A percentile compares a stretch with the other conserved stretches of the same genome.
Conservation (phyloP, 1,284 basidiomycete genomes). For the Somion occarium region DNA sequence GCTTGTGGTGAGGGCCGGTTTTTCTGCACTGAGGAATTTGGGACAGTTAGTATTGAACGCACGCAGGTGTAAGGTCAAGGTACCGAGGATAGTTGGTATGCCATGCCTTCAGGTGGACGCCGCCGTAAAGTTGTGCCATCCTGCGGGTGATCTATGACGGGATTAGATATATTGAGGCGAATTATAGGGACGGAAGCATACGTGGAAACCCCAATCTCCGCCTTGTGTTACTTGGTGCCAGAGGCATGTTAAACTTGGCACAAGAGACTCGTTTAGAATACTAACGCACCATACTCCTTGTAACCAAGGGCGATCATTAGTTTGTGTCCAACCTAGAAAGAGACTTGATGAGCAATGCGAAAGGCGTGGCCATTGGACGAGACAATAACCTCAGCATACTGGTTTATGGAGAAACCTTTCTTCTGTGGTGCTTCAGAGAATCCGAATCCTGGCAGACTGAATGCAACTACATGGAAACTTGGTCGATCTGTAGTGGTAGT, state of each 20-base stretch:
- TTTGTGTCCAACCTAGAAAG: conserved; percentile 34
- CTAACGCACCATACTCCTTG: conserved; percentile 36
- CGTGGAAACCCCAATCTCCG: conserved; percentile 39
- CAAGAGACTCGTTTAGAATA: not conserved
- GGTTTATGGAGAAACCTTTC: conserved; percentile 27
- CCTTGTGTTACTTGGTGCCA: conserved; percentile 34
- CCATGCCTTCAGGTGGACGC: conserved; percentile 32
- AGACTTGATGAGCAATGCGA: not conserved
- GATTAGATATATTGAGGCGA: not conserved
- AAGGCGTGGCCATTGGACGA: not conserved
- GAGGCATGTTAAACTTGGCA: conserved; percentile 12
- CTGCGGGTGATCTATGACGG: conserved; percentile 23
- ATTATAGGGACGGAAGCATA: not conserved
- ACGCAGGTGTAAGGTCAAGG: conserved; percentile 2
- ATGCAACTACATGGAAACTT: conserved; percentile 53
- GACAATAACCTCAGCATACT: conserved; percentile 14
- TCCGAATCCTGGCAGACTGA: conserved; percentile 50
- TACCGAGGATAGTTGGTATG: conserved; percentile 32
- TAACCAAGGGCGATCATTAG: conserved; percentile 45
- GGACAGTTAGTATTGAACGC: not conserved
- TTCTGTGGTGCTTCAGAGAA: conserved; percentile 44
- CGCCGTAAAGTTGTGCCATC: conserved; percentile 26
- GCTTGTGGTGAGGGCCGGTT: conserved; percentile 18
- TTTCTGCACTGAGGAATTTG: conserved; percentile 12
- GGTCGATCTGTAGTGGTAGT: conserved; percentile 38